Conservation (phyloP, 1,139 yeast genomes). For the Wickerhamiella infanticola region DNA sequence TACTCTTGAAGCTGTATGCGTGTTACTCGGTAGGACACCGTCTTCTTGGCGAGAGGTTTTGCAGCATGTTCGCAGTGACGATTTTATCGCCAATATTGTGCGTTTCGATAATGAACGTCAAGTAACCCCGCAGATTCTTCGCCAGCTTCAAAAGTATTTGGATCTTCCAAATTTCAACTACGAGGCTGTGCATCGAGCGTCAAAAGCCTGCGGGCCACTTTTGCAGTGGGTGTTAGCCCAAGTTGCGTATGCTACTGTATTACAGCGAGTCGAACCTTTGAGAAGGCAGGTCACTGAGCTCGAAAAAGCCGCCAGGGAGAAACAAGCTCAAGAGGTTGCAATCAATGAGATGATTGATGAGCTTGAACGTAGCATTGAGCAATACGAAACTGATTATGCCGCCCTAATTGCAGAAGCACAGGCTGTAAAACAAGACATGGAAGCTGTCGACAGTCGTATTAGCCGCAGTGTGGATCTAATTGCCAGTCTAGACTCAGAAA, state of each 20-base stretch:
- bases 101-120: slow-evolving; percentile 50
- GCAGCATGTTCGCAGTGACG: slow-evolving; percentile 65
- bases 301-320: slow-evolving; percentile 45
- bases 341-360: slow-evolving; percentile 72
- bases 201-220: slow-evolving; percentile 91
- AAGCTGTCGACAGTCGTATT: slow-evolving; percentile 43
- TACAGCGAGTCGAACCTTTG: slow-evolving; percentile 63
- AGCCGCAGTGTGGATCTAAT: slow-evolving; percentile 47
- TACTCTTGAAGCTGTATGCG: slow-evolving; percentile 80
- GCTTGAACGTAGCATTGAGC: slow-evolving; percentile 50
- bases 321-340: slow-evolving; percentile 45
- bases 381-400: slow-evolving; percentile 55
- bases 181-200: slow-evolving; percentile 71
- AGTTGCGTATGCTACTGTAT: slow-evolving; percentile 48
- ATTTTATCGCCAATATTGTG: slow-evolving; percentile 73
- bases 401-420: slow-evolving; percentile 65
- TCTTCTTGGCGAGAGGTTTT: slow-evolving; percentile 73
- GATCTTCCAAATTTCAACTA: slow-evolving; percentile 49
- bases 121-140: slow-evolving; percentile 38
- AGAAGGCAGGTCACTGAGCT: slow-evolving; percentile 46
- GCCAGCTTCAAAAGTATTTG: slow-evolving; percentile 43
- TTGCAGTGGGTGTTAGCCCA: slow-evolving; percentile 87
- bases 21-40: slow-evolving; percentile 49
- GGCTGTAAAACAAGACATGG: slow-evolving; percentile 55
- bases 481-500: slow-evolving; percentile 49